Conservation (phyloP, 148 eudicot species). For the Camellia sinensis region DNA sequence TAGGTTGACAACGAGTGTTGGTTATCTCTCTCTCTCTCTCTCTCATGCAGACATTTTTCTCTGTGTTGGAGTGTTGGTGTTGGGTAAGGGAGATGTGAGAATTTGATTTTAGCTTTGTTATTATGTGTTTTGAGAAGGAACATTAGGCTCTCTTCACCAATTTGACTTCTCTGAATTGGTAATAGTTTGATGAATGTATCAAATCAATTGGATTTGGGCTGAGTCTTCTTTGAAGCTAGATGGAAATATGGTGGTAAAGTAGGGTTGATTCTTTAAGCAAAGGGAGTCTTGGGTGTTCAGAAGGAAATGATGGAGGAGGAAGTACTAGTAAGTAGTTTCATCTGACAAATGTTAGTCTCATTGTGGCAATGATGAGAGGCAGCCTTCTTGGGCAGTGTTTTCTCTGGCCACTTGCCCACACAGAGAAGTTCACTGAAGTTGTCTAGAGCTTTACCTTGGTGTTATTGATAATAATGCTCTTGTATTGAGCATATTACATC, state of each 20-base stretch:
- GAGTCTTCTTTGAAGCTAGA: neutral
- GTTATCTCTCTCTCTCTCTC: no score
- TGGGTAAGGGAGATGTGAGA: no score
- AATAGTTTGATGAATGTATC: neutral
- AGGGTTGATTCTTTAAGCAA: neutral
- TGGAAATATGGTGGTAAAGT: neutral
- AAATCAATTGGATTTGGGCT: neutral
- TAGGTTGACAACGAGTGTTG: neutral
- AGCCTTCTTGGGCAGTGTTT: neutral
- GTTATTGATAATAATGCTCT: neutral
- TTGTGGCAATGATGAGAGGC: neutral
- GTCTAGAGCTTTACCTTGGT: neutral
- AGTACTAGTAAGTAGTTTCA: neutral
- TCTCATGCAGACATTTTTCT: neutral
- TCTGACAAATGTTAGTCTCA: neutral
- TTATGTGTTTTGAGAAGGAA: neutral
- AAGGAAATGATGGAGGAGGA: neutral
- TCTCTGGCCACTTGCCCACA: neutral
- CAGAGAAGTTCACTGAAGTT: neutral
- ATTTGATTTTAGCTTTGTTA: no score
- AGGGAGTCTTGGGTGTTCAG: neutral
- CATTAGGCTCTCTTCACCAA: neutral
- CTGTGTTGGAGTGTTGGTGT: neutral
- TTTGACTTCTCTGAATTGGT: neutral
- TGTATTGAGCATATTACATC: neutral